Evolutionary conservation across 192 early-diverging fungal species (phyloP), one percentile per base, ranked within the genome.

Genomic region (Podila verticillata): DNA sequence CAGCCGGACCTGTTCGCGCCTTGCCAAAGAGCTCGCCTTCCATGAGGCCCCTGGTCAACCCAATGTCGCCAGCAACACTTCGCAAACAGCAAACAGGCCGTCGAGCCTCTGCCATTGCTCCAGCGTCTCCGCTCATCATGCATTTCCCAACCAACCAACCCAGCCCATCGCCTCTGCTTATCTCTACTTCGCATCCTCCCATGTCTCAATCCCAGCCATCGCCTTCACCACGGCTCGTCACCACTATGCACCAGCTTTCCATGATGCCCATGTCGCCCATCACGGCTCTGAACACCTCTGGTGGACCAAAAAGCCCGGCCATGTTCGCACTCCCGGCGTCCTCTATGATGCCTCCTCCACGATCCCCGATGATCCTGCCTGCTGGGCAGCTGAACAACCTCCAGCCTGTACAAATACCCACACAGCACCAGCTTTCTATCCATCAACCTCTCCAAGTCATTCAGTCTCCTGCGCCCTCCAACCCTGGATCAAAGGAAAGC

Each of bases 311-410:
- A 61, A 80, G 77, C n/a, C 77, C 77, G 15, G 77, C 77, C 19
- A 32, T 80, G 13, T 80, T 80, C 59, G 77, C 77, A 20, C 61
- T 80, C 4, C 77, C 77, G 24, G 77, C 77, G 5, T 80, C 77
- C 13, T 65, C 58, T 6, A 80, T 80, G 77, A 80, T 80, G 77
- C 77, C 77, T 17, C 77, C 77, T n/a, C 77, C 77, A 4, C 66
- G 65, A 8, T 80, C 77, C 22, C 77, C 77, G 6, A 68, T 80
- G 77, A 67, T 72, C 9, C 28, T 80, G 58, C 77, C 75, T 13
- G 71, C 75, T 20, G 67, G 56, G 31, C 75, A 64, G 17, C 58
- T 70, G 26, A 58, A 34, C 6, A 62, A 47, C 24, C 48, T 26
- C 5, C 74, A 79, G 58, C 75, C 59, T 5, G 44, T 79, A 20